Evolutionary conservation across 1,139 yeast genomes (phyloP), one percentile per base, ranked within the genome.

Genomic region (Debaryomyces udenii): DNA sequence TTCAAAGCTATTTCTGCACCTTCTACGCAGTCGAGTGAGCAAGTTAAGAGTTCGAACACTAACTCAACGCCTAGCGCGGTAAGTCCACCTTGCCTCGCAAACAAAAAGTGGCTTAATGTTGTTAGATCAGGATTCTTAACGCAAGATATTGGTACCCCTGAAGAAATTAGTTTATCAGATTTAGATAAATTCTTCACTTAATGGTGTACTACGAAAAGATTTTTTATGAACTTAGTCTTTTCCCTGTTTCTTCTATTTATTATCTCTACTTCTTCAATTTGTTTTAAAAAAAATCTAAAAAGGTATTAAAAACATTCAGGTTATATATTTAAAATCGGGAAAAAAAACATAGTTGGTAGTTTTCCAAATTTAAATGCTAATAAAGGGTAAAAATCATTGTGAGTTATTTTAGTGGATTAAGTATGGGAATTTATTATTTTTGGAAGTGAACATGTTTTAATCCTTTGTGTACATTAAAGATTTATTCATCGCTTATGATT

Each of bases 61-160:
- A 37, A 45, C 35, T 35, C 53, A 15, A 44, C 43, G 17, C 13
- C 20, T 47, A 26, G 26, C 13, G 9, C 30, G 14, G 26, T n/a
- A 15, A 15, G 10, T 3, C 6, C 22, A 11, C 22, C 22, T 20
- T 39, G 42, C 37, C 43, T 30, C 26, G 65, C 67, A 34, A 77
- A 80, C 57, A 72, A 74, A 47, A 78, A 78, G 56, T 85, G 93
- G 93, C 64, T 81, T 46, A 78, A 80, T 53, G 84, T 84, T 28
- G 82, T 85, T 35, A 73, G 88, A 55, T 79, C 84, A 10, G 93
- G 94, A 7, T 86, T 84, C 57, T 69, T 84, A 56, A 75, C 83
- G 37, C 86, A 83, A 58, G 91, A 85, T 49, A 84, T 86, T 51
- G 86, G 81, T 22, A 73, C 86, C 31, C 94, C 94, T 6, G 94